Evolutionary conservation across 176 grass and related monocot species (phyloP), one percentile per base, ranked within the genome.

Genomic region (Pontederia paniculata): DNA sequence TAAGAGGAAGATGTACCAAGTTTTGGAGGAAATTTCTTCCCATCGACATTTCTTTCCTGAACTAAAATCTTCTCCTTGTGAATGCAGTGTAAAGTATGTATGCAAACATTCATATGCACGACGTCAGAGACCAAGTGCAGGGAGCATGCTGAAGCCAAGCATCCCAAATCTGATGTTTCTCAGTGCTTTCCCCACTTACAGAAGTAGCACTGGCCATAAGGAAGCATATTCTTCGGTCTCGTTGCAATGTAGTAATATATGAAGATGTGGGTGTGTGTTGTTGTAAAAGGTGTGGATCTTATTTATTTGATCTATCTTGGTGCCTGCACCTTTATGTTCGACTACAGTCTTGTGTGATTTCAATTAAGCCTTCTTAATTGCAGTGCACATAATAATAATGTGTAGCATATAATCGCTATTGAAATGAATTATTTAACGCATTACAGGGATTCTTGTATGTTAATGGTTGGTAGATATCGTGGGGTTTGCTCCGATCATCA

Each of bases 41-140:
- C 3, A 37, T 37, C 5, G 28, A 37, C 5, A 6, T 37, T 6
- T 6, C 28, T 37, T 6, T 5, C 28, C 28, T 37, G 28, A 5
- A 37, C 28, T 5, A 37, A 37, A 37, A 37, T 0, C 28, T 37
- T 37, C 28, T 37, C 28, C 11, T 11, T 19, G 20, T 42, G 42
- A 76, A 58, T 70, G 50, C 65, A 88, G 80, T 88, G 85, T 73
- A 88, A 88, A 55, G 80, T 88, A 16, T 84, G 85, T 42, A 88
- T 84, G 85, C 80, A 84, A 67, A 84, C 85, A 37, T 88, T 88
- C 58, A 88, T 88, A 37, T 88, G 80, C 43, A 88, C 84, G 21
- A 83, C 85, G 13, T 80, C 80, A 9, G 85, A 88, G 74, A 76
- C 74, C 25, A 83, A 83, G 55, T 88, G 85, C 50, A 63, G 69